Evolutionary conservation across 371 early-diverging fungal genomes (phyloP).

Genomic region (Blastocladiella emersonii): DNA sequence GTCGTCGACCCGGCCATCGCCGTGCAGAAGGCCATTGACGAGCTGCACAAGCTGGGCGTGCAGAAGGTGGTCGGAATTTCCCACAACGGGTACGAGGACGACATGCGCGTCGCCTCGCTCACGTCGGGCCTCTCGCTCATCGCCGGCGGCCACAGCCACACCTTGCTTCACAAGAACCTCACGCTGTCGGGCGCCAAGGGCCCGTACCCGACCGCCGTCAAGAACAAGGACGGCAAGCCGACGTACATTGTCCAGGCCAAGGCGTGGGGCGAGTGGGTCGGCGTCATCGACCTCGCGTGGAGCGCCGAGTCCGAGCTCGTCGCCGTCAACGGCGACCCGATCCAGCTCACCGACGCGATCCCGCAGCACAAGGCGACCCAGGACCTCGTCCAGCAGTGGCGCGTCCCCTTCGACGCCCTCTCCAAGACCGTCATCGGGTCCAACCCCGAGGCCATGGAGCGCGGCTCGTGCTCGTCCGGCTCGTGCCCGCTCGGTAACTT

Average conservation of each 20-base stretch:
- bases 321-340: constrained; percentile 32
- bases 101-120: constrained; percentile 39
- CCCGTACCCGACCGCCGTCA: constrained; percentile 42
- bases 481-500: constrained; percentile 42
- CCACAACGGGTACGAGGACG: constrained; percentile 51
- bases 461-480: constrained; percentile 19
- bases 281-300: constrained; percentile 44
- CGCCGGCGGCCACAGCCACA: constrained; percentile 61
- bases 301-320: constrained; percentile 31
- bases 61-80: constrained; percentile 46
- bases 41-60: constrained; percentile 40
- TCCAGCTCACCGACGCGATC: constrained; percentile 33
- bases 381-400: constrained; percentile 28
- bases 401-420: constrained; percentile 27
- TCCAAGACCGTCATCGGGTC: constrained; percentile 26
- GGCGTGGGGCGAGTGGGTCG: constrained; percentile 47
- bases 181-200: constrained; percentile 19
- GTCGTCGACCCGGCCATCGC: constrained; percentile 32
- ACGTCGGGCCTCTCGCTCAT: constrained; percentile 39
- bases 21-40: constrained; percentile 43
- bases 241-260: constrained; percentile 47
- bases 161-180: constrained; percentile 27
- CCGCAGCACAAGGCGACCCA: constrained; percentile 21
- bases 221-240: constrained; percentile 34
- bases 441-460: constrained; percentile 22